phyloP scores from a whole-genome alignment of 2,329 filamentous ascomycete species.

The Aspergillus transmontanensis region DNA sequence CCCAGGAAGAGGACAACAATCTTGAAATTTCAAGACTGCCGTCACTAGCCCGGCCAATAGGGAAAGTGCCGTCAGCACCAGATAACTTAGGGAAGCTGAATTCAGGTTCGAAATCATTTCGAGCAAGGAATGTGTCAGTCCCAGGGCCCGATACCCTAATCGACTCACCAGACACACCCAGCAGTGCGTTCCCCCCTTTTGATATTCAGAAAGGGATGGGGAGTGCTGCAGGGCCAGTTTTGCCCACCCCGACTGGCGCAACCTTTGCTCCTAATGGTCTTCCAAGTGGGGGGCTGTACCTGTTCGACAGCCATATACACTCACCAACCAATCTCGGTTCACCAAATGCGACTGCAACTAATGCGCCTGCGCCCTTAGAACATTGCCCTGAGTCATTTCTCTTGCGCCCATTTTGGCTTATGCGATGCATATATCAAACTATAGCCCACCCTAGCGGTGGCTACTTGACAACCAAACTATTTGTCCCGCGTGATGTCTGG shows the following conservation, averaged over 20 bases:
- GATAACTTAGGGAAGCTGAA: conserved; percentile 65
- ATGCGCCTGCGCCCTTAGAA: conserved; percentile 78
- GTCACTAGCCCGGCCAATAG: conserved; percentile 38
- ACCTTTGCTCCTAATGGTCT: conserved; percentile 61
- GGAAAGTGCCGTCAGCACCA: conserved; percentile 44
- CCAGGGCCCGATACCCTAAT: conserved; percentile 64
- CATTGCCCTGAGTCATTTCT: conserved; percentile 87
- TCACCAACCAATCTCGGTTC: conserved; percentile 64
- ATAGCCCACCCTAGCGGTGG: conserved; percentile 88
- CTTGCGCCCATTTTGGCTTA: conserved; percentile 95
- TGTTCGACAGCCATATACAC: conserved; percentile 85
- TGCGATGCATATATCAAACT: conserved; percentile 91
- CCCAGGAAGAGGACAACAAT: conserved; percentile 45
- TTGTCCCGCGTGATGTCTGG: conserved; percentile 92
- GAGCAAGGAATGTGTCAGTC: conserved; percentile 72
- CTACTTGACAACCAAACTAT: conserved; percentile 87
- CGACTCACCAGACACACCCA: conserved; percentile 74
- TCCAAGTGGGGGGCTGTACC: conserved; percentile 68
- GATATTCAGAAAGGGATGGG: conserved; percentile 50
- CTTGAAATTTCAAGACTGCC: conserved; percentile 33
- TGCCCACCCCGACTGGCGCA: conserved; percentile 69
- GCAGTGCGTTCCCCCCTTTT: conserved; percentile 63
- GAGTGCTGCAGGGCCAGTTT: conserved; percentile 57
- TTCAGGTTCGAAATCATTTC: conserved; percentile 71
- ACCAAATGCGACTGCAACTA: conserved; percentile 62